Percentiles rank a stretch among this genome's conserved stretches.
These are phyloP conservation scores for Wakefieldia striispora DNA, from an alignment of 768 basidiomycete genomes.

Conservation along the genomic window DNA sequence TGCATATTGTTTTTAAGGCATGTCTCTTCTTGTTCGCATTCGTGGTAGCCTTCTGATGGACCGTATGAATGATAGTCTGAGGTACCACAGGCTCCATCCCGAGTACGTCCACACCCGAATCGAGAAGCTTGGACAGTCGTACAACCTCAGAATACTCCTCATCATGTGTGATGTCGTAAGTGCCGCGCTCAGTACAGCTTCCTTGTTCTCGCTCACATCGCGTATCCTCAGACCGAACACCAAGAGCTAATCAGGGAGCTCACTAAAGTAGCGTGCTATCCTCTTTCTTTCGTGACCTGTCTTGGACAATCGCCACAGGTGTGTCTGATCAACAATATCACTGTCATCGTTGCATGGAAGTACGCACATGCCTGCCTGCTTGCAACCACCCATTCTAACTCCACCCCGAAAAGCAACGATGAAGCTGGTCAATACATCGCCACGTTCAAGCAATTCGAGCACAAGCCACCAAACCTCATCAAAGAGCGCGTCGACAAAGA, in stretches of 20 bases:
- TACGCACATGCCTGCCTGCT: slow-evolving; percentile 34
- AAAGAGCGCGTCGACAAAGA: slow-evolving; percentile 93
- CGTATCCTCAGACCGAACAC: slow-evolving; percentile 71
- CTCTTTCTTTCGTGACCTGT: slow-evolving; percentile 3
- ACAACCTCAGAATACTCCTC: slow-evolving; percentile 81
- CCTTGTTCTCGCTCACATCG: background rate
- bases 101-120: slow-evolving; percentile 95
- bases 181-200: slow-evolving; percentile 1
- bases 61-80: slow-evolving; percentile 51
- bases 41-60: background rate
- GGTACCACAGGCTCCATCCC: slow-evolving; percentile 94
- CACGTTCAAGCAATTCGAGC: slow-evolving; percentile 91
- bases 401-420: slow-evolving; percentile 54
- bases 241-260: slow-evolving; percentile 89
- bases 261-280: slow-evolving; percentile 59
- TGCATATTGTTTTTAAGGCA: slow-evolving; percentile 92
- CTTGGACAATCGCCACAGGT: slow-evolving; percentile 39
- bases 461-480: slow-evolving; percentile 90
- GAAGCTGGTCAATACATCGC: slow-evolving; percentile 92
- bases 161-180: slow-evolving; percentile 90
- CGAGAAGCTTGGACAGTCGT: slow-evolving; percentile 77
- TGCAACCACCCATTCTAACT: slow-evolving; percentile 2
- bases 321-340: slow-evolving; percentile 90
- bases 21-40: background rate
- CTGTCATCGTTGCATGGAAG: slow-evolving; percentile 92